These are phyloP conservation scores for Mycena olivaceomarginata DNA, from an alignment of 768 basidiomycete species.

Conservation along the genomic window DNA sequence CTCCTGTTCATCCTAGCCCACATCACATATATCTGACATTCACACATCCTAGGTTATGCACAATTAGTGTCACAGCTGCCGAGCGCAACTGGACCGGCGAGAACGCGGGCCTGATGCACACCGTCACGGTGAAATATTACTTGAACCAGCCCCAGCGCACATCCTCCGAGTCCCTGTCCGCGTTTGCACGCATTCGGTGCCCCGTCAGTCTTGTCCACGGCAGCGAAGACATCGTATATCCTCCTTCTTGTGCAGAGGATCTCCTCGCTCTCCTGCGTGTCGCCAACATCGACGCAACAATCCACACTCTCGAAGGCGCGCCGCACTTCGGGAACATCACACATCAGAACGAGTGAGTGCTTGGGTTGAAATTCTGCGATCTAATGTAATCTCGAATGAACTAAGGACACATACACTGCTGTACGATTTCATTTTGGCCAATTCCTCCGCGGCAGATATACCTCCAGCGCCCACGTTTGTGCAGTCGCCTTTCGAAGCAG, in stretches of 20 bases:
- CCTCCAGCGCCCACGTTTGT: too few relatives aligned
- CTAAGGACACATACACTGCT: not conserved
- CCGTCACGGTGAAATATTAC: conserved; percentile 57
- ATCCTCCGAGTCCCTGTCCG: conserved; percentile 32
- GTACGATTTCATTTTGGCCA: not conserved
- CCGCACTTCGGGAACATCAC: not conserved
- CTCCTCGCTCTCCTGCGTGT: conserved; percentile 30
- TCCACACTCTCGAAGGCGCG: not conserved
- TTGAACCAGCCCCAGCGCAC: conserved; percentile 47
- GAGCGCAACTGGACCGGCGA: conserved; percentile 48
- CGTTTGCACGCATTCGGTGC: conserved; percentile 52
- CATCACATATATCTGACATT: too few relatives aligned
- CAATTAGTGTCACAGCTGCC: not conserved
- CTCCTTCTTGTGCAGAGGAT: conserved; percentile 50
- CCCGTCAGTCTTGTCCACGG: conserved; percentile 59
- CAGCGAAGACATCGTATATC: conserved; percentile 59
- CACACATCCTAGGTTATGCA: too few relatives aligned
- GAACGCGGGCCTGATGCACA: conserved; percentile 54
- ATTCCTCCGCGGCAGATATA: not conserved
- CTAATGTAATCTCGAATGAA: not conserved
- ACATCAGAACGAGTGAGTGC: not conserved
- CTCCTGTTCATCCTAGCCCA: not conserved
- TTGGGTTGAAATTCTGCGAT: not conserved
- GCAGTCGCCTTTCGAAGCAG: too few relatives aligned
- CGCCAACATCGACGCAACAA: not conserved